These are phyloP conservation scores for Sergeia podlipaevii DNA, from an alignment of 208 protist genomes.

Conservation along the genomic window DNA sequence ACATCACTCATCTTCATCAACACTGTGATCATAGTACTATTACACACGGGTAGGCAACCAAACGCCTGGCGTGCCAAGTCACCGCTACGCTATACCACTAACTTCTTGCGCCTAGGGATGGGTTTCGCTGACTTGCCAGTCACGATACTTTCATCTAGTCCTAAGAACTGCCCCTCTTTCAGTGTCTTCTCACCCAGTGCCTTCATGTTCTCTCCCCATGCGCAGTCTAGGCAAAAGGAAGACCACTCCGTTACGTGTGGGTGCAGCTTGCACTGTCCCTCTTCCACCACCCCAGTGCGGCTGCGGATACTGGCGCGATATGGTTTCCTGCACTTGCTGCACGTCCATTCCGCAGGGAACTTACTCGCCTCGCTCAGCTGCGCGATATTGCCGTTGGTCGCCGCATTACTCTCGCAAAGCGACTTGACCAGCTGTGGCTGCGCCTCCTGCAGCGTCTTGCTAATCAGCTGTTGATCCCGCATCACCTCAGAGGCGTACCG, in stretches of 20 bases:
- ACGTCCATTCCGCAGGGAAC: constrained; percentile 75
- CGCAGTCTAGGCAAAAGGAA: constrained; percentile 55
- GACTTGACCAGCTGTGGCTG: constrained; percentile 41
- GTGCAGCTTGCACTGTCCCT: constrained; percentile 58
- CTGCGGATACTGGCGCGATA: constrained; percentile 73
- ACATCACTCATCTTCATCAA: neutral
- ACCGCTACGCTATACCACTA: constrained; percentile 33
- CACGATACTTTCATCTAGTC: constrained; percentile 22
- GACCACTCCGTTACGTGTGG: constrained; percentile 42
- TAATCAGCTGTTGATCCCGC: constrained; percentile 29
- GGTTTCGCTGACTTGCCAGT: constrained; percentile 6
- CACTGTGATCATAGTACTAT: no score
- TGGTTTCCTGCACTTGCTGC: constrained; percentile 38
- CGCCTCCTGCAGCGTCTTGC: constrained; percentile 18
- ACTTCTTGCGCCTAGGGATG: constrained; percentile 50
- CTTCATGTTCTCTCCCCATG: constrained; percentile 59
- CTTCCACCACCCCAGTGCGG: constrained; percentile 64
- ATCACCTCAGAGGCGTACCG: constrained; percentile 74
- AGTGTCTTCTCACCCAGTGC: constrained; percentile 28
- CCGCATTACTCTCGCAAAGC: constrained; percentile 29
- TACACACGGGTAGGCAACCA: neutral
- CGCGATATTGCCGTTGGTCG: constrained; percentile 50
- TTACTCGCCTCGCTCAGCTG: constrained; percentile 57
- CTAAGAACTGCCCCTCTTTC: constrained; percentile 53
- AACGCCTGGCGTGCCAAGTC: neutral